Evolutionary conservation across 75 land plant species (phyloP), one percentile per base, ranked within the genome.

Genomic region (Pinus tabuliformis): DNA sequence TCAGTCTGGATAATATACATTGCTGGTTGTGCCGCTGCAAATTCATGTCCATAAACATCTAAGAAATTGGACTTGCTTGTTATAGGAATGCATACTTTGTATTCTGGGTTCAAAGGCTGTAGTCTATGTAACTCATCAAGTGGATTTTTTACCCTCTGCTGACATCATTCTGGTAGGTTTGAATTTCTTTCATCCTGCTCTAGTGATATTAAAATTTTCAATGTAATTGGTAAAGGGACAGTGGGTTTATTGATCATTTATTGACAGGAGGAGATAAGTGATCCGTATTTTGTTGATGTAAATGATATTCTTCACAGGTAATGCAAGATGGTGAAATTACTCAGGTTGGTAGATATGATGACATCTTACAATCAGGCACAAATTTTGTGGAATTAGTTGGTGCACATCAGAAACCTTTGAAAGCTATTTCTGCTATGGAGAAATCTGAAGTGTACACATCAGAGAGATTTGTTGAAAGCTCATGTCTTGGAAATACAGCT

Each of bases 71-170:
- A 26, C 3, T 73, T 5, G 58, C 54, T 5, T 73, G 13, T 86
- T 22, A 62, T 85, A 91, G 92, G 94, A 94, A 78, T 89, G 94
- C 58, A 78, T 91, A 58, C 72, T 80, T 65, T 89, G 92, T 11
- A 62, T 82, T 37, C 75, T 94, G 75, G 68, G 76, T 62, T 77
- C 84, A 22, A 91, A 90, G 42, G 77, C 80, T 24, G 73, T 77
- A n/a, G 21, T 81, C 62, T 77, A 57, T 59, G 59, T 82, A 26
- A 82, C 83, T 66, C 81, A 82, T 59, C 83, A 82, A 36, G 64
- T 82, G 70, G 87, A 85, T 65, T 85, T 81, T 54, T 72, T 85
- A 58, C 78, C 78, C 62, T 73, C 79, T 64, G 86, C 86, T 13
- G 89, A 87, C 77, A 65, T 84, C 33, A 79, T 87, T 62, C 26